Conservation (phyloP, 1,139 yeast genomes). For the Hansenula lynferdii region DNA sequence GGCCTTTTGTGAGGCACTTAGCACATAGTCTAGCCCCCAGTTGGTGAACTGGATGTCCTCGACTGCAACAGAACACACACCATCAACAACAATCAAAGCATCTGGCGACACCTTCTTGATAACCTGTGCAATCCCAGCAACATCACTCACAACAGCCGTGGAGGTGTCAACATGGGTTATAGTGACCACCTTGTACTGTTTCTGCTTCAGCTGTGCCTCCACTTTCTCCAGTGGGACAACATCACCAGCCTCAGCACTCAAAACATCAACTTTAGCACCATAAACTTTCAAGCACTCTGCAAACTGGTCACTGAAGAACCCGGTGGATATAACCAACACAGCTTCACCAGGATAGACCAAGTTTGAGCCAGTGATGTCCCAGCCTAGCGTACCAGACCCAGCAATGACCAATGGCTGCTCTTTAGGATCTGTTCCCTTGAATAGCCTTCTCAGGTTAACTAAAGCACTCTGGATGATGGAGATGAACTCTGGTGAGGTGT, state of each 20-base stretch:
- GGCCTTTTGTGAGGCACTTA: constrained; percentile 95
- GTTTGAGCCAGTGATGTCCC: constrained; percentile 88
- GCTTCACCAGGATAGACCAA: constrained; percentile 54
- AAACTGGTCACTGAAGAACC: constrained; percentile 84
- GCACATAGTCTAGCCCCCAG: constrained; percentile 87
- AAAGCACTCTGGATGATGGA: constrained; percentile 67
- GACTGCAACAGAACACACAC: constrained; percentile 91
- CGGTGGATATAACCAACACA: constrained; percentile 85
- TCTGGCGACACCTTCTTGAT: constrained; percentile 70
- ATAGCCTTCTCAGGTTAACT: constrained; percentile 63
- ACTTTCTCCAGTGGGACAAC: constrained; percentile 56
- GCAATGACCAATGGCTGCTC: constrained; percentile 74
- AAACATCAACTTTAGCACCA: constrained; percentile 60
- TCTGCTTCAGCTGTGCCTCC: constrained; percentile 45
- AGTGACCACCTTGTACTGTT: constrained; percentile 65
- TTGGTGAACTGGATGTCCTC: constrained; percentile 81
- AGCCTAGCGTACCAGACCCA: constrained; percentile 93
- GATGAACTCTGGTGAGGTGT: constrained; percentile 85
- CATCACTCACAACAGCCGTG: constrained; percentile 81
- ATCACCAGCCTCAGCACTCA: constrained; percentile 70
- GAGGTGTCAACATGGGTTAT: constrained; percentile 96
- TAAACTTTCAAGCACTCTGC: constrained; percentile 74
- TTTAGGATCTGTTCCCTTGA: constrained; percentile 58
- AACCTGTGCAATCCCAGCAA: constrained; percentile 55
- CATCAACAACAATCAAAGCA: constrained; percentile 82